Evolutionary conservation across 768 basidiomycete species (phyloP).

Genomic region (Kwoniella sp.): DNA sequence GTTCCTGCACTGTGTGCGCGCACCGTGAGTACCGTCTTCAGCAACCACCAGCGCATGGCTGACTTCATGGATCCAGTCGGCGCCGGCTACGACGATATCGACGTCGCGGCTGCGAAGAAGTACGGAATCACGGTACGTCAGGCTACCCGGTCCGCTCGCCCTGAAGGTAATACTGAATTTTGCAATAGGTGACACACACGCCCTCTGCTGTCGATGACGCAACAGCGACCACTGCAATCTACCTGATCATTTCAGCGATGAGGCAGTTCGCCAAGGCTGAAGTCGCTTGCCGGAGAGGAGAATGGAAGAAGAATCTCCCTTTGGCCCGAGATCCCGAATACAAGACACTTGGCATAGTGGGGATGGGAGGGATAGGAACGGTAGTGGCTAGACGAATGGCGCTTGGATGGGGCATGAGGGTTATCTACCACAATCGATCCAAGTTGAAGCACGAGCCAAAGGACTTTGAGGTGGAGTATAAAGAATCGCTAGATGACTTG

Average conservation of each 20-base stretch:
- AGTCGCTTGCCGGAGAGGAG: constrained; percentile 9
- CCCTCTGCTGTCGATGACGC: constrained; percentile 87
- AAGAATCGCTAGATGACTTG: constrained; percentile 64
- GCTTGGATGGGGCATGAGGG: constrained; percentile 80
- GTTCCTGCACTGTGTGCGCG: constrained; percentile 16
- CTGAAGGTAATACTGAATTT: too few species aligned
- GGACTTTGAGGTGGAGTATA: constrained; percentile 71
- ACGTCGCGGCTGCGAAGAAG: constrained; percentile 3
- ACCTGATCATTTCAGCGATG: constrained; percentile 37
- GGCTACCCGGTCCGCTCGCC: not conserved
- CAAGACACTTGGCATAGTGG: constrained; percentile 55
- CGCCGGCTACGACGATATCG: constrained; percentile 9
- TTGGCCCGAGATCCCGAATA: constrained; percentile 53
- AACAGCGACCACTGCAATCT: constrained; percentile 62
- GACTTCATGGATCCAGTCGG: constrained; percentile 3
- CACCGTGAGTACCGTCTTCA: constrained; percentile 12
- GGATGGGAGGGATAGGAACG: constrained; percentile 57
- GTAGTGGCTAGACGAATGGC: constrained; percentile 50
- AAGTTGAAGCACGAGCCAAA: constrained; percentile 60
- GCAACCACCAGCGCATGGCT: not conserved
- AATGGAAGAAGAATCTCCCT: constrained; percentile 26
- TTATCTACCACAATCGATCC: constrained; percentile 69
- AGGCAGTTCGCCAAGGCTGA: constrained; percentile 38
- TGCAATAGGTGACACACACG: constrained; percentile 71
- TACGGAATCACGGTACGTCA: constrained; percentile 4